Evolutionary conservation across 148 eudicot species (phyloP), one percentile per base, ranked within the genome.

Genomic region (Dysphania ambrosioides): DNA sequence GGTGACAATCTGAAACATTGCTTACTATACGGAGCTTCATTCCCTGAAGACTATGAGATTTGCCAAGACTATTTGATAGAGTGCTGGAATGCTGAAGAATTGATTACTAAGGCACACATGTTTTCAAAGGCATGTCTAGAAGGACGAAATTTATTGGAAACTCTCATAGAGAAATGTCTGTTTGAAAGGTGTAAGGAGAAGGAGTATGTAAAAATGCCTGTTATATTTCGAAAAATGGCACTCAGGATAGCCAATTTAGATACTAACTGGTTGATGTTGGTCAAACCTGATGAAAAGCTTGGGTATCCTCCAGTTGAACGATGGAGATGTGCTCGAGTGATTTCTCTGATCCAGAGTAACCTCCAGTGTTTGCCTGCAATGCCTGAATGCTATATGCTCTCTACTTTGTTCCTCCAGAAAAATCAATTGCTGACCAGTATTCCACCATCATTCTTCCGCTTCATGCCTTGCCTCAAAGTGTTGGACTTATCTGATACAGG

Each of bases 11-110:
- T 56, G 6, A 70, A 75, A 64, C 60, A 10, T 11, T 74, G 82
- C 75, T 75, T 79, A 68, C 27, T 73, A 5, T 79, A 79, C 29
- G 53, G 53, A 47, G 53, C 53, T 13, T 47, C 53, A 13, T 47
- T 47, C 53, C 53, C 53, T 47, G 53, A 75, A 40, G 82, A 75
- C 34, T 65, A 75, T 51, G 75, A 80, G 68, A 80, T 80, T 71
- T 38, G 36, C 41, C 65, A 56, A 61, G 72, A 80, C 38, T 75
- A 80, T 65, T 64, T 80, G 13, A 74, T 80, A 0, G 82, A 80
- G 68, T 75, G 76, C 27, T 80, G 82, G 82, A 75, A 55, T 51
- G 79, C 78, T 55, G 79, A 80, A 70, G 55, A 47, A 16, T 75
- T 80, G 60, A 75, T 80, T 64, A 23, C 8, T 58, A 21, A 65